Conservation (phyloP, 2,329 filamentous ascomycete genomes). For the Cryoendolithus antarcticus region DNA sequence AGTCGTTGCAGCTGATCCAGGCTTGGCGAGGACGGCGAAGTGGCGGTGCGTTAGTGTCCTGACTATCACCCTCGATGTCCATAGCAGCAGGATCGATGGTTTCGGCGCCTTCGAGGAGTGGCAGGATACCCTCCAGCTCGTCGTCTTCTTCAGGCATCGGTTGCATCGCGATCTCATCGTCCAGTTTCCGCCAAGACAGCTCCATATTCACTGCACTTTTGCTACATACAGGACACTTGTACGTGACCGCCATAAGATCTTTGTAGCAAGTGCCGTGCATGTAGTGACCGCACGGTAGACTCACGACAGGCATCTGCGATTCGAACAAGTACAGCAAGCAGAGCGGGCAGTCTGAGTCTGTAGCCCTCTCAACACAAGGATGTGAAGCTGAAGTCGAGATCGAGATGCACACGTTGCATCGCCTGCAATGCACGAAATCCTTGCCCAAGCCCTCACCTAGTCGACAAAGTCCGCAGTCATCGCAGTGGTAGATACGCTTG, state of each 20-base stretch:
- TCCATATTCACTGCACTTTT: slow-evolving; percentile 98
- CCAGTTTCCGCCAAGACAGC: slow-evolving; percentile 79
- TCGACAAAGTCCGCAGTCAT: slow-evolving; percentile 89
- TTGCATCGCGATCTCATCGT: slow-evolving; percentile 73
- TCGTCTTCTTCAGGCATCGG: slow-evolving; percentile 61
- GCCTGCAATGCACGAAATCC: slow-evolving; percentile 98
- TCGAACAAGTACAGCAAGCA: slow-evolving; percentile 96
- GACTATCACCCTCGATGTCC: not conserved
- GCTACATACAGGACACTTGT: slow-evolving; percentile 93
- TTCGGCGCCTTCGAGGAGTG: slow-evolving; percentile 8
- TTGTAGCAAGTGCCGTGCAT: slow-evolving; percentile 86
- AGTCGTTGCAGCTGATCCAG: slow-evolving; percentile 88
- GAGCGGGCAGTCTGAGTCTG: slow-evolving; percentile 91
- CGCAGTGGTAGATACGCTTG: slow-evolving; percentile 91
- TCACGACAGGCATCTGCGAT: slow-evolving; percentile 75
- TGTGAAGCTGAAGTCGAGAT: slow-evolving; percentile 76
- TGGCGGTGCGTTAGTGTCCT: slow-evolving; percentile 3
- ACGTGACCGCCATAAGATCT: slow-evolving; percentile 76
- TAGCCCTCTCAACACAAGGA: slow-evolving; percentile 87
- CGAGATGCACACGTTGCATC: slow-evolving; percentile 85
- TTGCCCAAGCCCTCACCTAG: slow-evolving; percentile 85
- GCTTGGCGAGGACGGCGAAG: slow-evolving; percentile 37
- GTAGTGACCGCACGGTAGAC: slow-evolving; percentile 91
- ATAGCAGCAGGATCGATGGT: not conserved
- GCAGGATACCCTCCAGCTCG: slow-evolving; percentile 17